Conservation (phyloP, 2,329 filamentous ascomycete genomes). For the Colletotrichum nymphaeae region DNA sequence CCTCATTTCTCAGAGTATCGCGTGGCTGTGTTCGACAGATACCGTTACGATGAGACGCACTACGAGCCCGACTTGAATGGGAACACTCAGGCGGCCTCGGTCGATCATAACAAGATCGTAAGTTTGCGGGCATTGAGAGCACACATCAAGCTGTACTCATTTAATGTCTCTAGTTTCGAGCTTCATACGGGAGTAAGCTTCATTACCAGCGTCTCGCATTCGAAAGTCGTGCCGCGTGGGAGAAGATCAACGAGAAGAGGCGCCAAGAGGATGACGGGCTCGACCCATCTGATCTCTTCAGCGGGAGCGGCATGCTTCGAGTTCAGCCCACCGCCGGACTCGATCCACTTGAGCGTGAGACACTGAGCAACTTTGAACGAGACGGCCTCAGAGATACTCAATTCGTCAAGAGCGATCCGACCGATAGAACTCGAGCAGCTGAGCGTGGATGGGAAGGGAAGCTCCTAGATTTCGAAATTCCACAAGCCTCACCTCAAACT, state of each 20-base stretch:
- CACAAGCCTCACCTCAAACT: constrained; percentile 12
- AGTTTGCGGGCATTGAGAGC: not conserved
- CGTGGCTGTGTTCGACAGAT: constrained; percentile 39
- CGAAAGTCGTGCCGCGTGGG: constrained; percentile 40
- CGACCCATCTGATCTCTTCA: constrained; percentile 34
- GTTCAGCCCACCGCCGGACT: constrained; percentile 39
- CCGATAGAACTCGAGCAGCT: constrained; percentile 36
- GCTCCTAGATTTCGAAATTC: constrained; percentile 41
- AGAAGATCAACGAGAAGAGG: constrained; percentile 32
- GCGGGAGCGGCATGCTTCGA: constrained; percentile 41
- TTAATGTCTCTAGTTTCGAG: constrained; percentile 36
- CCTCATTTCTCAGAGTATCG: constrained; percentile 5
- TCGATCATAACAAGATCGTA: constrained; percentile 43
- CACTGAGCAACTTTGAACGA: constrained; percentile 39
- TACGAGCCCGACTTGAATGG: constrained; percentile 36
- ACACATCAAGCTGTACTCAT: not conserved
- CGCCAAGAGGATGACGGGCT: constrained; percentile 1
- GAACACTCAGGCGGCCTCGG: constrained; percentile 39
- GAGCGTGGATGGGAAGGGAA: constrained; percentile 38
- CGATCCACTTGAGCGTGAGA: constrained; percentile 39
- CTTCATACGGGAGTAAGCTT: constrained; percentile 40
- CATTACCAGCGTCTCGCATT: constrained; percentile 42
- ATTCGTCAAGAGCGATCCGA: constrained; percentile 38
- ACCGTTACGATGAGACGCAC: constrained; percentile 37
- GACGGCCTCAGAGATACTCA: constrained; percentile 39